Base-by-base conservation (phyloP, 2,329 filamentous ascomycete genomes). In the Hypoxylon sp. region DNA sequence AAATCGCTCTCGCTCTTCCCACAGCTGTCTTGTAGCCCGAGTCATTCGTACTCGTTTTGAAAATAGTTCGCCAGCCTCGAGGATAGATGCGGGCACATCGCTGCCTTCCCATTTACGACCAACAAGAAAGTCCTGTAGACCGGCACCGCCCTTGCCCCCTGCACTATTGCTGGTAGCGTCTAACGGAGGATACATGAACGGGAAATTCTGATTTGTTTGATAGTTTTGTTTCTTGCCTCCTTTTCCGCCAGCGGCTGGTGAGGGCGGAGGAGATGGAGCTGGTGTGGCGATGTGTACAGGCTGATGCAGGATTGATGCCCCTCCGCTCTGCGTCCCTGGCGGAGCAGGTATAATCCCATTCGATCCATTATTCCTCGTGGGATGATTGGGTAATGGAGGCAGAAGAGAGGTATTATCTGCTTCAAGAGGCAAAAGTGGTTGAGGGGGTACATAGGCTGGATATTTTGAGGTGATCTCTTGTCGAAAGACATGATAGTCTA, bases 151-250 rank as follows among this genome's bases (percentile, higher is more conserved):
- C 78, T 97, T 98, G 0, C 95, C 95, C 56, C 96, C 95, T 40
- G 95, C 90, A 73, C 91, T 92, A 77, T 97, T 97, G 81, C 94
- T 97, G 25, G 90, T 91, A 69, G 91, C 91, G 80, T 98, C 95
- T 17, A 98, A 84, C 1, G 96, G 96, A 1, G 96, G 96, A 74
- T 99, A 99, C 82, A 99, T 90, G 77, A 99, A 98, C 0, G 96
- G 96, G 72, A 99, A 98, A 77, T 98, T 96, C 75, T 99, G 96
- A 77, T 99, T 99, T 0, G 96, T 99, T 79, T 99, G 96, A 76
- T 99, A 99, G 74, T 98, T 99, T 77, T 99, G 96, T 78, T 99
- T 99, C 85, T 99, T 99, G 0, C 92, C 95, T 58, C 92, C 93
- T 79, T 98, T 99, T 0, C 94, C 94, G 27, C 94, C 95, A 35